Evolutionary conservation across 2,329 filamentous ascomycete species (phyloP).

Genomic region (Chrysoporthe puriensis): DNA sequence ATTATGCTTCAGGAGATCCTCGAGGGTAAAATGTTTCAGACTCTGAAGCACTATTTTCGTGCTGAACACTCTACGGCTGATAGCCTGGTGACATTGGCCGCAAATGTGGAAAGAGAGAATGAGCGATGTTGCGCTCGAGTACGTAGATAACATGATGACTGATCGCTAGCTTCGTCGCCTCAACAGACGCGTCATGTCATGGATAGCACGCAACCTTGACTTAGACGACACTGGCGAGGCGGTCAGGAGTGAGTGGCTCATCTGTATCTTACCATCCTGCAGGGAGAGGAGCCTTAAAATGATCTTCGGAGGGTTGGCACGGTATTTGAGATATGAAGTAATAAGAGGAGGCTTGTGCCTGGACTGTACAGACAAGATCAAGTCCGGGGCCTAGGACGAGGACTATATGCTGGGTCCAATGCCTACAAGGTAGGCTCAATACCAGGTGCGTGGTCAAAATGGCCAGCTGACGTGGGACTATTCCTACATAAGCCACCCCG

Average conservation of each 20-base stretch:
- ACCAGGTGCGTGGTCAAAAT: neutral
- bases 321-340: neutral
- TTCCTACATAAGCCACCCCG: neutral
- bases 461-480: conserved; percentile 5
- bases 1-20: neutral
- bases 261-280: neutral
- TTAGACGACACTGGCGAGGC: no score
- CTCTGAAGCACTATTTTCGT: neutral
- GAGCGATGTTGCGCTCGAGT: no score
- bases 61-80: no score
- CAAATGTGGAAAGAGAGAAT: no score
- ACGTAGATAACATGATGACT: no score
- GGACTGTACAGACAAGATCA: neutral
- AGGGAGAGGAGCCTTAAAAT: neutral
- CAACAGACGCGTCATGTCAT: no score
- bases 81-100: no score
- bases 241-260: neutral
- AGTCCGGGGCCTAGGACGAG: neutral
- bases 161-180: no score
- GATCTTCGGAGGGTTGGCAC: neutral
- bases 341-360: neutral
- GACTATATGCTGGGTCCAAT: conserved; percentile 10
- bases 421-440: neutral
- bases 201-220: no score
- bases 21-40: neutral